Evolutionary conservation across 441 rosid species (phyloP), one percentile per base, ranked within the genome.

Genomic region (Aquilaria agallochum): DNA sequence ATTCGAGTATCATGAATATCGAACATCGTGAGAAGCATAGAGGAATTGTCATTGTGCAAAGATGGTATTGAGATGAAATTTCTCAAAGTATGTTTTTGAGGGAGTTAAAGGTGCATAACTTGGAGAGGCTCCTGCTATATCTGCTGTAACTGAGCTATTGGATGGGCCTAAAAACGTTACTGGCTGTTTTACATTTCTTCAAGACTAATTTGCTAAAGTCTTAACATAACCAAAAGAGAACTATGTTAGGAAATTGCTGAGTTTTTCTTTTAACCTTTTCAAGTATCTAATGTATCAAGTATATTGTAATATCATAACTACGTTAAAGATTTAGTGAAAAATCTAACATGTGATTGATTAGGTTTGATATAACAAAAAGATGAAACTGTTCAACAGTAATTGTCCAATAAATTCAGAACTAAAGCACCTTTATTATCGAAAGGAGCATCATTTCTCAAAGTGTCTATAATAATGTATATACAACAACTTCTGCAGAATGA

Each of bases 51-150:
- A 72, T 69, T 80, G 67, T 78, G 95, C 77, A 87, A 52, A 70
- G 86, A 71, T 54, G 97, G 86, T 83, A 89, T 78, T 11, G 93
- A 88, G 57, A 88, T 77, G 69, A 79, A 86, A 80, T 94, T 94
- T 51, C 93, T 95, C 46, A 95, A 92, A 53, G 95, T 94, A 72
- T 86, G 91, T 62, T 92, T 83, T 27, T 20, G 97, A 84, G 48
- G 93, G 97, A 5, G 97, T 87, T 60, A 96, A 89, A 42, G 92
- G 94, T 27, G 93, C 96, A 60, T 90, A 87, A 80, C 90, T 85
- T 36, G 96, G 90, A 55, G 90, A 83, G 15, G 92, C 92, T 46
- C 91, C 96, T 0, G 86, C 79, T 13, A 91, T 84, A 72, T 89
- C 83, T 53, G 83, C 95, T 60, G 88, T 86, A 69, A 92, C 95